Percentiles rank a stretch among this genome's conserved stretches.
Conservation (phyloP, 2,329 filamentous ascomycete genomes). For the Microdochium nivale region DNA sequence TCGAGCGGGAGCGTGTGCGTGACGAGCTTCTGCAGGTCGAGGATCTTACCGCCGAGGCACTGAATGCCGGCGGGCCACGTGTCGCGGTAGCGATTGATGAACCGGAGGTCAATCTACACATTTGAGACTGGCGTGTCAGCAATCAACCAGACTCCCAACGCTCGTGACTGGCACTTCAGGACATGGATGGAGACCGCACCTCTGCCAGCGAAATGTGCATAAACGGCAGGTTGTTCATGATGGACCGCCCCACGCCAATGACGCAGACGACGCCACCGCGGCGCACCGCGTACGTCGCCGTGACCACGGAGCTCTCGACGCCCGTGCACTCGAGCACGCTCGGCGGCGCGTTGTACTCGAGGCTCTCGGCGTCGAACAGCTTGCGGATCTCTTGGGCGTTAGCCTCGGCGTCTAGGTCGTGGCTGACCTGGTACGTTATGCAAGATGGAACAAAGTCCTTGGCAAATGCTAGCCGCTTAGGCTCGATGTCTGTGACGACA, state of each 20-base stretch:
- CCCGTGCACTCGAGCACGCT: constrained; percentile 59
- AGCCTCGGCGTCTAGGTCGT: constrained; percentile 31
- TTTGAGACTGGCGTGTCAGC: not conserved
- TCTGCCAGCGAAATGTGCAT: constrained; percentile 58
- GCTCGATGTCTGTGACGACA: constrained; percentile 55
- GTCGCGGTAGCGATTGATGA: constrained; percentile 63
- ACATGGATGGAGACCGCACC: constrained; percentile 21
- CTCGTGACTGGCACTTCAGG: too few species aligned
- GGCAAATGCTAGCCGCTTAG: constrained; percentile 46
- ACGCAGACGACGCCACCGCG: constrained; percentile 54
- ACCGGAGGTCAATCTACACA: constrained; percentile 52
- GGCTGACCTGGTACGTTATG: constrained; percentile 44
- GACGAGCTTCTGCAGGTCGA: constrained; percentile 54
- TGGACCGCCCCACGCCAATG: constrained; percentile 52
- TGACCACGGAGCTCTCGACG: constrained; percentile 53
- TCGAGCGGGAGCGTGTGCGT: constrained; percentile 57
- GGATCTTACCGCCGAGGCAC: constrained; percentile 46
- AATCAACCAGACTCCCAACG: not conserved
- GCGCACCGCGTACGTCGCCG: constrained; percentile 46
- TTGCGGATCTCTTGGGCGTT: constrained; percentile 43
- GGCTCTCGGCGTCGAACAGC: constrained; percentile 37
- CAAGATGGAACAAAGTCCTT: constrained; percentile 45
- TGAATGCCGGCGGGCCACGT: constrained; percentile 61
- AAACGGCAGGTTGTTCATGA: constrained; percentile 59
- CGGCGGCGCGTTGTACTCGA: constrained; percentile 48